A percentile compares a stretch with the other conserved stretches of the same genome.
Evolutionary conservation across 257 asterid species (phyloP).

Genomic region (Lantana camara): DNA sequence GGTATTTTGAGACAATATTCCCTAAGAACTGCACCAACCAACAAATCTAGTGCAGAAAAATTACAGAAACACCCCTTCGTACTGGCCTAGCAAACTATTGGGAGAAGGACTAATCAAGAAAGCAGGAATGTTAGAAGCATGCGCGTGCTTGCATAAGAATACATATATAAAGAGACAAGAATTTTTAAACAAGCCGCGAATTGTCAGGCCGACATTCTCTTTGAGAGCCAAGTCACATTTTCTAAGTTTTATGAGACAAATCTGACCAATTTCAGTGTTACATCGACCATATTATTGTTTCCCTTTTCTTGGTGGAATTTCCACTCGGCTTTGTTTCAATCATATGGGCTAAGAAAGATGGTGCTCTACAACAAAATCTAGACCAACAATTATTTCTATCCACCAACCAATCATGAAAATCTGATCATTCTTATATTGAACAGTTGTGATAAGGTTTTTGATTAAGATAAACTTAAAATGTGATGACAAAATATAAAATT

Average conservation of each 20-base stretch:
- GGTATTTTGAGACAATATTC: no score
- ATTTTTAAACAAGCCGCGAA: background rate
- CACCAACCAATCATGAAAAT: conserved; percentile 29
- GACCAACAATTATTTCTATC: conserved; percentile 37
- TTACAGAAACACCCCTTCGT: no score
- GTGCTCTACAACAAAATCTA: conserved; percentile 24
- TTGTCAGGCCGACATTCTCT: conserved; percentile 23
- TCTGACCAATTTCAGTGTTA: conserved; percentile 29
- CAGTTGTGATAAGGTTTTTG: no score
- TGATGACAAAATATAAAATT: no score
- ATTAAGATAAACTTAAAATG: no score
- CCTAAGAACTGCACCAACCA: no score
- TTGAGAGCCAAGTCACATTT: conserved; percentile 20
- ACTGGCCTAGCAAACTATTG: no score
- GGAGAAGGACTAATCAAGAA: no score
- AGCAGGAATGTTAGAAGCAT: background rate
- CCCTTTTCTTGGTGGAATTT: conserved; percentile 53
- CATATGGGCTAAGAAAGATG: conserved; percentile 25
- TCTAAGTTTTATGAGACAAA: conserved; percentile 17
- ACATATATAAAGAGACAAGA: conserved; percentile 18
- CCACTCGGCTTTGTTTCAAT: conserved; percentile 55
- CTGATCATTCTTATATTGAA: no score
- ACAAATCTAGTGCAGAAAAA: no score
- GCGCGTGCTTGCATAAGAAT: conserved; percentile 21
- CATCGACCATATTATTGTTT: conserved; percentile 39